Base-by-base conservation (phyloP, 768 basidiomycete genomes). In the Omphalotus guepiniiformis region DNA sequence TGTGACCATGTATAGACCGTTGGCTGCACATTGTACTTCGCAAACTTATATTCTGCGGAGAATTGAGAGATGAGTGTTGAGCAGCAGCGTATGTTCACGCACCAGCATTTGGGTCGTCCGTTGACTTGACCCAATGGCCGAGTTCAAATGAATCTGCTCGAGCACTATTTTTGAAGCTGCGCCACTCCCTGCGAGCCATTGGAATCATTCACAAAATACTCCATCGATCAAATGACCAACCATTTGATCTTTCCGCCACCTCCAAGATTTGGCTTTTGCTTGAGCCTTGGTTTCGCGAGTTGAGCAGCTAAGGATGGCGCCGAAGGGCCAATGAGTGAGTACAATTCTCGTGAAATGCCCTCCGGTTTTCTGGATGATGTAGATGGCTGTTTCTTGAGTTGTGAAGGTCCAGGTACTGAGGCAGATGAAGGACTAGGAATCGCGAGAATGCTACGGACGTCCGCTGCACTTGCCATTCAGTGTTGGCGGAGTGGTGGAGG, bases 321-420 rank as follows among this genome's bases (percentile, higher is more conserved):
- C 39, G 90, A 88, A 50, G 91, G 83, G n/a, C 95, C 95, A 54
- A 99, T 97, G 50, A 99, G 80, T 1, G 88, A 84, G 68, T 88
- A 97, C 2, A 99, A 76, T 64, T 97, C 94, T 55, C 93, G 75
- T 0, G 93, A 86, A 51, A 97, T 93, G 16, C 95, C 94, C 16
- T 93, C 90, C 3, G 89, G 89, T 65, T 88, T 91, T 58, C 78
- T 76, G 15, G 69, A 58, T 11, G 72, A 58, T 2, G 67, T 15
- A n/a, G 69, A 46, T 19, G 61, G 28, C 3, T 66, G 50, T 55
- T 78, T 85, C 56, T 76, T 78, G 2, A 63, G 60, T 30, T 73
- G 76, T n/a, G 76, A 66, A 2, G 76, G 69, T 3, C 71, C 70
- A 6, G 73, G 58, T 6, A 70, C 61, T 25, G 72, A 58, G 3